A percentile compares a stretch with the other conserved stretches of the same genome.
Conservation (phyloP, 2,329 filamentous ascomycete species). For the Talaromyces rugulosus region DNA sequence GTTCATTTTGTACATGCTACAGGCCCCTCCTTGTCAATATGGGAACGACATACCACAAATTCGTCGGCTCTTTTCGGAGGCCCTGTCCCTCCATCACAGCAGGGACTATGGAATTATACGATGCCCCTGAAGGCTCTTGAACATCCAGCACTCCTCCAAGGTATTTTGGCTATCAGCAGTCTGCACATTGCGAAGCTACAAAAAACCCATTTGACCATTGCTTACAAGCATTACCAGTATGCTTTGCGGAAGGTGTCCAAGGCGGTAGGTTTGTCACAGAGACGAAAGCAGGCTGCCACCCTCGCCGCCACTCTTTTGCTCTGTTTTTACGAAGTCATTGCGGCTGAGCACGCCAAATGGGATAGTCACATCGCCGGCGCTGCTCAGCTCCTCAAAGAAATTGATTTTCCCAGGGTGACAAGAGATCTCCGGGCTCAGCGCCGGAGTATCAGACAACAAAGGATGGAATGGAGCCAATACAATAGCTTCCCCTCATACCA, state of each 20-base stretch:
- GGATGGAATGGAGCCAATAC: constrained; percentile 24
- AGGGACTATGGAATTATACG: constrained; percentile 63
- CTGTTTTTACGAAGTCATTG: constrained; percentile 91
- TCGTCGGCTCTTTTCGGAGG: constrained; percentile 63
- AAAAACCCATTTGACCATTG: constrained; percentile 67
- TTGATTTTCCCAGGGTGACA: constrained; percentile 71
- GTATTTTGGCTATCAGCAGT: constrained; percentile 81
- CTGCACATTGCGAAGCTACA: constrained; percentile 84
- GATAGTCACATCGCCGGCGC: constrained; percentile 86
- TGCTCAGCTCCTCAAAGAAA: constrained; percentile 74
- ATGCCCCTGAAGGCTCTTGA: constrained; percentile 79
- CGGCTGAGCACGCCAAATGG: constrained; percentile 93
- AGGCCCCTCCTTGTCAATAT: constrained; percentile 79
- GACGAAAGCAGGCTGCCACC: constrained; percentile 71
- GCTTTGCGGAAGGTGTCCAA: constrained; percentile 73
- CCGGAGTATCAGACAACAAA: constrained; percentile 40
- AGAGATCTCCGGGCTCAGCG: constrained; percentile 64
- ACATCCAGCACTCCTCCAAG: constrained; percentile 82
- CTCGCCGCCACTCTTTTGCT: constrained; percentile 84
- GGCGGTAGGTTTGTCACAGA: constrained; percentile 65
- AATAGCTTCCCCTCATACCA: not conserved
- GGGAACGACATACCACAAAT: constrained; percentile 76
- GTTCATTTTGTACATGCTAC: constrained; percentile 89
- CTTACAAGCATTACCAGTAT: constrained; percentile 87
- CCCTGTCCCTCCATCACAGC: constrained; percentile 58